These are phyloP conservation scores for Trypanosoma vivax DNA, from an alignment of 208 protist genomes.

Conservation along the genomic window DNA sequence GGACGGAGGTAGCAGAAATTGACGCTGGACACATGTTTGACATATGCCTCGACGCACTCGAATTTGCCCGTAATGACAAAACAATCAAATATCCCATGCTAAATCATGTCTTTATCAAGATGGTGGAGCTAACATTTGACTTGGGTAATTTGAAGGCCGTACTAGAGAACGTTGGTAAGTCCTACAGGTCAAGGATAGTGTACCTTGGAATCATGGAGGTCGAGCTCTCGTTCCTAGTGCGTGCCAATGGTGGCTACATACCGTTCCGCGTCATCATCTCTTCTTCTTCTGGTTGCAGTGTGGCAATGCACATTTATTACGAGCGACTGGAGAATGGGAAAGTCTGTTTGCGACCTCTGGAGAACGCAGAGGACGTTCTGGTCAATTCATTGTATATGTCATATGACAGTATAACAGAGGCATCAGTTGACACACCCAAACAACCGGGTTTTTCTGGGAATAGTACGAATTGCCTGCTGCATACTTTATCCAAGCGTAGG, in stretches of 20 bases:
- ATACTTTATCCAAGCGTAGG: constrained; percentile 20
- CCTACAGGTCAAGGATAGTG: constrained; percentile 52
- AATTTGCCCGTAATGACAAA: constrained; percentile 64
- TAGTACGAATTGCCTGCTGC: background rate
- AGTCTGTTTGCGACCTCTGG: constrained; percentile 50
- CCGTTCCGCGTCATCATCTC: constrained; percentile 80
- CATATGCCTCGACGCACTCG: constrained; percentile 68
- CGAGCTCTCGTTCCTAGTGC: constrained; percentile 75
- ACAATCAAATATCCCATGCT: constrained; percentile 51
- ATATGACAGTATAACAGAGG: constrained; percentile 32
- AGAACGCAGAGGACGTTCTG: constrained; percentile 64
- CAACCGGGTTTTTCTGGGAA: background rate
- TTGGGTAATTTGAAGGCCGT: constrained; percentile 34
- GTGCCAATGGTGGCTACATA: constrained; percentile 40
- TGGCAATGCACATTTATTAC: constrained; percentile 78
- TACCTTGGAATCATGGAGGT: constrained; percentile 70
- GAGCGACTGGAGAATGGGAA: constrained; percentile 62
- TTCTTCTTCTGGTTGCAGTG: constrained; percentile 70
- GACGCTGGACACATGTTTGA: constrained; percentile 74
- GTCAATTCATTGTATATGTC: constrained; percentile 19
- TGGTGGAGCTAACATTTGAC: constrained; percentile 81
- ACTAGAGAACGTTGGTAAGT: constrained; percentile 40
- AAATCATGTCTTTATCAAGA: constrained; percentile 84
- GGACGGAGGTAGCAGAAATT: constrained; percentile 63
- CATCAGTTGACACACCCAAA: constrained; percentile 4